phyloP scores from a whole-genome alignment of 2,329 filamentous ascomycete species.

The Graphilbum ipis-grandicollis region DNA sequence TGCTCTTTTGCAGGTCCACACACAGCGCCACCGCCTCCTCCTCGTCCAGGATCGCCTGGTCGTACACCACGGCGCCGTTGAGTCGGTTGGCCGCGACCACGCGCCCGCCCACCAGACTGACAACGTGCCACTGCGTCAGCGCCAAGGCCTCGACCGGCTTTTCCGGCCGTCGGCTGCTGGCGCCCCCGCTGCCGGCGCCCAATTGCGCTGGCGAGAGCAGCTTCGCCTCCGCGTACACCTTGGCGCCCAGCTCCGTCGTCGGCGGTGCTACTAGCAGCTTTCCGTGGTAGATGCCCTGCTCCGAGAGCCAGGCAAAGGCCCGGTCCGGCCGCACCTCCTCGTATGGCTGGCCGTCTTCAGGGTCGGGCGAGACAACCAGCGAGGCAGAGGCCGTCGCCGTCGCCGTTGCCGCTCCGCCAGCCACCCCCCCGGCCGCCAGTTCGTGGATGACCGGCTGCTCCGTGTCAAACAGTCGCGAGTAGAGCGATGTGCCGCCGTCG shows the following conservation, averaged over 20 bases:
- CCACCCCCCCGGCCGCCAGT: constrained; percentile 18
- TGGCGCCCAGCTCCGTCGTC: constrained; percentile 48
- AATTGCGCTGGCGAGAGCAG: constrained; percentile 60
- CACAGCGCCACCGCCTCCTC: constrained; percentile 67
- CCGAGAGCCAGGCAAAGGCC: constrained; percentile 78
- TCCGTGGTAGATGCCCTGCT: constrained; percentile 79
- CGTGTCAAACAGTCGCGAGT: constrained; percentile 71
- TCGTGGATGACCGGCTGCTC: constrained; percentile 69
- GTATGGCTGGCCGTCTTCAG: constrained; percentile 29
- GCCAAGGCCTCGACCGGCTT: constrained; percentile 66
- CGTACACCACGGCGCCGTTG: constrained; percentile 70
- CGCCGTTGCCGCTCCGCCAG: background rate
- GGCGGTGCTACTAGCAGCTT: constrained; percentile 47
- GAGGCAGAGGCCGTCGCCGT: constrained; percentile 36
- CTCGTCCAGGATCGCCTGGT: constrained; percentile 63
- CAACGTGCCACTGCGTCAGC: constrained; percentile 84
- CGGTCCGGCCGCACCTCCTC: constrained; percentile 47
- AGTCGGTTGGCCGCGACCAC: constrained; percentile 76
- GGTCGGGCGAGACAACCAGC: constrained; percentile 62
- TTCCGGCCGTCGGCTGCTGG: constrained; percentile 35
- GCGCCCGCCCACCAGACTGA: constrained; percentile 66
- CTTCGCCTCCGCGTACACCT: constrained; percentile 64
- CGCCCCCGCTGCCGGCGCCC: constrained; percentile 41
- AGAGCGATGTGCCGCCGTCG: constrained; percentile 73
- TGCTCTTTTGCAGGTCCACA: constrained; percentile 85